These are phyloP conservation scores for Sphaerobolus stellatus DNA, from an alignment of 1,284 basidiomycete genomes.

Conservation along the genomic window DNA sequence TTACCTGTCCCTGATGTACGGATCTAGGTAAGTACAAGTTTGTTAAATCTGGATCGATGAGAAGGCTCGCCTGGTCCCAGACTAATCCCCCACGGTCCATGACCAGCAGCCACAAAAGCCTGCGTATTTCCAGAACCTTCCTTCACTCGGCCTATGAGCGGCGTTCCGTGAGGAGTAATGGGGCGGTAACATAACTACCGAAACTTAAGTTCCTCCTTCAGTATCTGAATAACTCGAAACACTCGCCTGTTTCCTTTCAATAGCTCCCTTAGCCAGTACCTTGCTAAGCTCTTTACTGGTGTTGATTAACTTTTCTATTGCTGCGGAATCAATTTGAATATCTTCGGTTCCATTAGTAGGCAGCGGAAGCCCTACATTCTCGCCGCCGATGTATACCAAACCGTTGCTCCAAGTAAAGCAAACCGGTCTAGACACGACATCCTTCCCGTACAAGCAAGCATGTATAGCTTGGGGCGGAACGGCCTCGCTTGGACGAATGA, in stretches of 20 bases:
- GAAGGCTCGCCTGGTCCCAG: conserved; percentile 32
- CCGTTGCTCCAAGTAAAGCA: conserved; percentile 35
- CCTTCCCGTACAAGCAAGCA: conserved; percentile 16
- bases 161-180: conserved; percentile 30
- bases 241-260: conserved; percentile 14
- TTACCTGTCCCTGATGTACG: conserved; percentile 4
- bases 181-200: conserved; percentile 35
- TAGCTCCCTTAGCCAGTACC: conserved; percentile 24
- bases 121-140: conserved; percentile 23
- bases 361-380: conserved; percentile 29
- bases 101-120: conserved; percentile 35
- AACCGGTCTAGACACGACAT: conserved; percentile 27
- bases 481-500: conserved; percentile 26
- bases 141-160: conserved; percentile 30
- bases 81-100: conserved; percentile 40
- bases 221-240: neutral
- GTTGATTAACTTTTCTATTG: conserved; percentile 23
- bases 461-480: conserved; percentile 3
- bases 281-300: conserved; percentile 27
- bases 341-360: conserved; percentile 30
- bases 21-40: neutral
- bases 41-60: neutral
- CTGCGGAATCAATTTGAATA: conserved; percentile 15
- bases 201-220: neutral
- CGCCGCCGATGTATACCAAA: conserved; percentile 37